These are phyloP conservation scores for Paramecium tetraurelia DNA, from an alignment of 73 alveolate species.

Conservation along the genomic window DNA sequence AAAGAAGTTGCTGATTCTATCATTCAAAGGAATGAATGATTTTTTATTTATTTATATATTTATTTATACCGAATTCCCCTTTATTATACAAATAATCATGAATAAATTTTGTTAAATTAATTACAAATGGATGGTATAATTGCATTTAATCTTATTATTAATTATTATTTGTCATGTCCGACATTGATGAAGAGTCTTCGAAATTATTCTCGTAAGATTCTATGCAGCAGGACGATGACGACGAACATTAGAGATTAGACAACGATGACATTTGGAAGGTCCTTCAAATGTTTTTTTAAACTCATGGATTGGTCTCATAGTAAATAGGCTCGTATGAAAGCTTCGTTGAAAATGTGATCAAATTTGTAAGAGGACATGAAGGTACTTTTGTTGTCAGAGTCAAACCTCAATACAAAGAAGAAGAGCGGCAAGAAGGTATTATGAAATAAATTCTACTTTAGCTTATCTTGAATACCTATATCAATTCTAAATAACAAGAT, in stretches of 20 bases:
- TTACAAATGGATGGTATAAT: background rate
- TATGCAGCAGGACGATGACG: conserved; percentile 54
- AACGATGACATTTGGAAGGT: conserved; percentile 75
- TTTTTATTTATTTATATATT: background rate
- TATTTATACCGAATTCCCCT: background rate
- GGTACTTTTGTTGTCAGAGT: conserved; percentile 62
- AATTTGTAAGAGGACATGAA: conserved; percentile 69
- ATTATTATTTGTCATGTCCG: background rate
- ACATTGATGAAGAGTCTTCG: conserved; percentile 42
- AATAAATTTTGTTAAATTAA: background rate
- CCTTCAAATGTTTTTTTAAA: conserved; percentile 61
- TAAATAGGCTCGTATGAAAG: conserved; percentile 71
- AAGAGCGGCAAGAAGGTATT: conserved; percentile 19
- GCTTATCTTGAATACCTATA: conserved; percentile 4
- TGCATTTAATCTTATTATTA: background rate
- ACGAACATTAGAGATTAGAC: conserved; percentile 59
- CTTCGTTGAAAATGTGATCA: conserved; percentile 64
- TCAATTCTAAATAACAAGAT: conserved; percentile 65
- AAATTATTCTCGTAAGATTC: background rate
- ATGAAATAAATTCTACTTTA: background rate
- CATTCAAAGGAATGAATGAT: background rate
- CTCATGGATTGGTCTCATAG: conserved; percentile 72
- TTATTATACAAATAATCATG: background rate
- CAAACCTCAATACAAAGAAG: conserved; percentile 57
- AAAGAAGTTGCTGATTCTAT: conserved; percentile 25